Base-by-base conservation (phyloP, 495 filamentous ascomycete species). In the Aspergillus wentii region DNA sequence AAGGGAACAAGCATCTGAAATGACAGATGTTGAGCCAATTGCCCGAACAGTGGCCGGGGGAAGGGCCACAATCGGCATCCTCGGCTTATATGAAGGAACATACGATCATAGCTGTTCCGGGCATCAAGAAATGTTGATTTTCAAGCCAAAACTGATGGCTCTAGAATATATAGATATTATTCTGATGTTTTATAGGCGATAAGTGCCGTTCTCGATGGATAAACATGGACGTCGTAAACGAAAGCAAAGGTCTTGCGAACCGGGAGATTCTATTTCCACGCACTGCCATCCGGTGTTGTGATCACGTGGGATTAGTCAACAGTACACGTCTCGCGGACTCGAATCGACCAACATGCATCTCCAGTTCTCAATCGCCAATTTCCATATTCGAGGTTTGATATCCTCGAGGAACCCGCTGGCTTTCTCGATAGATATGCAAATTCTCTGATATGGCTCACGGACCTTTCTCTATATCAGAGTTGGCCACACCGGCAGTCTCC, bases 1-100 rank as follows among this genome's bases (percentile, higher is more conserved):
- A 11, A 95, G 67, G 5, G 79, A 78, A 36, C 72, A 72, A 8
- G 90, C 71, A 33, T 86, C 82, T 3, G 81, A 76, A 43, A 96
- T 79, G 39, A 73, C 76, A 44, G 88, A 78, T 15, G 80, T 66
- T 6, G 88, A 86, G 36, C 84, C 81, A 34, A 96, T 78, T 25
- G 77, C 75, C 26, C 73, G 75, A 34, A 81, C 62, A 30, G 85
- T 79, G 17, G 69, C 59, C 19, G 72, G 65, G 2, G 86, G 80
- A 36, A 96, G 83, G 40, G 76, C 67, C 46, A 67, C 56, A 54
- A 90, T 88, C 19, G 75, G 67, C 79, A 80, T 80, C 26, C 27
- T 43, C 13, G 5, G 14, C 10, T 9, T n/a, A 29, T 29, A n/a
- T 29, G 10, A n/a, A 29, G 4, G 26, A n/a, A 29, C n/a, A n/a